These are phyloP conservation scores for Syzygium oleosum DNA, from an alignment of 345 rosid genomes.

Conservation along the genomic window DNA sequence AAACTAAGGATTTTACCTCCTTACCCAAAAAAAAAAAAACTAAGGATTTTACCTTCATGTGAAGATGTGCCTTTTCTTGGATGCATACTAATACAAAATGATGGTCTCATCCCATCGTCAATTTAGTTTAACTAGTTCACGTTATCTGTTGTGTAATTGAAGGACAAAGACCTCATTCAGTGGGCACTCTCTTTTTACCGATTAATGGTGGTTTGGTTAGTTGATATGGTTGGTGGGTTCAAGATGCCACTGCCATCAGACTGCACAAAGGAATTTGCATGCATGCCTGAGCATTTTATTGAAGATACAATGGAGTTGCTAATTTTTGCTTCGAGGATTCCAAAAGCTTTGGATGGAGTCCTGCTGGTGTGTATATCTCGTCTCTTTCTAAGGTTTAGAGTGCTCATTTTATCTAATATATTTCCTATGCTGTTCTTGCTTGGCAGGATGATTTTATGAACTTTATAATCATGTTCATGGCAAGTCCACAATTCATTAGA, in stretches of 20 bases:
- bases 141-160: slow-evolving; percentile 1
- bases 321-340: slow-evolving; percentile 86
- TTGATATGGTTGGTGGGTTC: slow-evolving; percentile 86
- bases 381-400: neutral
- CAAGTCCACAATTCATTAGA: slow-evolving; percentile 72
- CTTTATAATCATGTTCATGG: slow-evolving; percentile 98
- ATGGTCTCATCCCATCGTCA: neutral
- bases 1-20: neutral
- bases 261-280: slow-evolving; percentile 91
- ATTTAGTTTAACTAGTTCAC: neutral
- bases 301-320: slow-evolving; percentile 98
- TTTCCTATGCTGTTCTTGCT: slow-evolving; percentile 5
- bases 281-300: slow-evolving; percentile 97
- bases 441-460: slow-evolving; percentile 97
- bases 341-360: slow-evolving; percentile 85
- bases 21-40: too few species aligned
- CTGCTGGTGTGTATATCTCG: slow-evolving; percentile 43
- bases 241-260: slow-evolving; percentile 79
- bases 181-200: slow-evolving; percentile 83
- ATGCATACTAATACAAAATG: neutral
- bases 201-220: slow-evolving; percentile 86
- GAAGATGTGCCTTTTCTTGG: neutral
- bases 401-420: neutral
- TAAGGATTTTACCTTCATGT: neutral
- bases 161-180: slow-evolving; percentile 82